phyloP scores from a whole-genome alignment of 1,284 basidiomycete genomes.

The Fomitiporia mediterranea region DNA sequence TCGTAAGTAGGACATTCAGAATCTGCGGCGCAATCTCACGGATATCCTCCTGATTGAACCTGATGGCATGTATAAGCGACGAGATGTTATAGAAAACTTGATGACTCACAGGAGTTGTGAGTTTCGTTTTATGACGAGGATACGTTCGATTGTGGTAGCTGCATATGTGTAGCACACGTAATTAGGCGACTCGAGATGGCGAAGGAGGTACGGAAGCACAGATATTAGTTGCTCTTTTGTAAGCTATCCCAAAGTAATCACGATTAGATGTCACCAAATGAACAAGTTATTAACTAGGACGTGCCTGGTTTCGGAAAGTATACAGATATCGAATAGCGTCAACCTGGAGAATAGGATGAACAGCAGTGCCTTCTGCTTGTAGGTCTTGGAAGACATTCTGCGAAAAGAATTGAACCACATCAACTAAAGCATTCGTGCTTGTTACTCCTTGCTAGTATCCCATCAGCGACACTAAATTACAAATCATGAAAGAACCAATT shows the following conservation, averaged over 20 bases:
- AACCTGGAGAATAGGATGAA: slow-evolving; percentile 90
- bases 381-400: slow-evolving; percentile 89
- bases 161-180: slow-evolving; percentile 89
- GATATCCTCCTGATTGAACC: slow-evolving; percentile 85
- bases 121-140: slow-evolving; percentile 82
- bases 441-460: slow-evolving; percentile 79
- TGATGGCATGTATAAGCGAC: slow-evolving; percentile 28
- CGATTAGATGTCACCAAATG: neutral
- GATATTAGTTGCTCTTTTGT: slow-evolving; percentile 93
- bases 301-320: slow-evolving; percentile 92
- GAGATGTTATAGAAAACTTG: slow-evolving; percentile 20
- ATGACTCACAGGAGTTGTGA: slow-evolving; percentile 60
- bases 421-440: slow-evolving; percentile 86
- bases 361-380: slow-evolving; percentile 61
- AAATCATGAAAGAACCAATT: slow-evolving; percentile 22
- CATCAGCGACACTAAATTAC: neutral
- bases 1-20: slow-evolving; percentile 73
- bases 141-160: slow-evolving; percentile 85
- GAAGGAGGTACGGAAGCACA: slow-evolving; percentile 85
- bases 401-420: slow-evolving; percentile 95
- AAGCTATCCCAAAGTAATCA: slow-evolving; percentile 45
- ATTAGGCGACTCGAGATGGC: slow-evolving; percentile 76
- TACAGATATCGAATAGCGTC: slow-evolving; percentile 93
- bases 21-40: slow-evolving; percentile 77
- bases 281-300: slow-evolving; percentile 20